Evolutionary conservation across 108 stramenopile genomes (phyloP).

Genomic region (Nannochloropsis salina): DNA sequence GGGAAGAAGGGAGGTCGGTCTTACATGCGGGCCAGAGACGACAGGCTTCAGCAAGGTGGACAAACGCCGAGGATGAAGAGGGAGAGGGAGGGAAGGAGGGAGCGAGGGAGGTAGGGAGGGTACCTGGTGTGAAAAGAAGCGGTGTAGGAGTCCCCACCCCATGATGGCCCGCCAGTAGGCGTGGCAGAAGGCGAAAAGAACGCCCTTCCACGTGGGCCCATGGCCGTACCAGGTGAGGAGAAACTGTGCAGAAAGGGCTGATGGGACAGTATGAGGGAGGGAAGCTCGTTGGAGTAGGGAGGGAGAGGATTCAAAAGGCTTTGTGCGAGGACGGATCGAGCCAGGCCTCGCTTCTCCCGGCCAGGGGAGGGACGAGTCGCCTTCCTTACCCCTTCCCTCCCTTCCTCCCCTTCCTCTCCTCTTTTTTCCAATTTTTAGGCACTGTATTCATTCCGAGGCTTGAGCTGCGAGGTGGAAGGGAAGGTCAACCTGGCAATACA

Average conservation of each 20-base stretch:
- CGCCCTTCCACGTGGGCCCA: constrained; percentile 58
- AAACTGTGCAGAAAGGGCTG: constrained; percentile 45
- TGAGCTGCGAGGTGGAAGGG: constrained; percentile 61
- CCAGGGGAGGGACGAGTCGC: too few species aligned
- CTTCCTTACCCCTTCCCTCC: neutral
- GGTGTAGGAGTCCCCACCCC: constrained; percentile 42
- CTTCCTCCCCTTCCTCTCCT: neutral
- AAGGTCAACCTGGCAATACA: constrained; percentile 64
- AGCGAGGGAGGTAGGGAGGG: constrained; percentile 30
- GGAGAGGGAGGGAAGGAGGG: neutral
- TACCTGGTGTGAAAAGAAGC: constrained; percentile 60
- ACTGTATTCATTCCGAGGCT: neutral
- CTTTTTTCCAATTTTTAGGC: neutral
- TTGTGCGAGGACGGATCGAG: too few species aligned
- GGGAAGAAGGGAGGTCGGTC: neutral
- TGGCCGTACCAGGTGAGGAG: constrained; percentile 61
- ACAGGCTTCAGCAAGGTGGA: neutral
- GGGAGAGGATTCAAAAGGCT: neutral
- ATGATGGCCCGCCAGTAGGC: neutral
- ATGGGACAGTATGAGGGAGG: neutral
- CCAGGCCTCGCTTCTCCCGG: too few species aligned
- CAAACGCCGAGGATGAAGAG: neutral
- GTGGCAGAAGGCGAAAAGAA: constrained; percentile 21
- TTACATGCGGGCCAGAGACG: neutral
- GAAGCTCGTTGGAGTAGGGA: neutral